Evolutionary conservation across 2,329 filamentous ascomycete genomes (phyloP).

Genomic region (Aspergillus tamarii): DNA sequence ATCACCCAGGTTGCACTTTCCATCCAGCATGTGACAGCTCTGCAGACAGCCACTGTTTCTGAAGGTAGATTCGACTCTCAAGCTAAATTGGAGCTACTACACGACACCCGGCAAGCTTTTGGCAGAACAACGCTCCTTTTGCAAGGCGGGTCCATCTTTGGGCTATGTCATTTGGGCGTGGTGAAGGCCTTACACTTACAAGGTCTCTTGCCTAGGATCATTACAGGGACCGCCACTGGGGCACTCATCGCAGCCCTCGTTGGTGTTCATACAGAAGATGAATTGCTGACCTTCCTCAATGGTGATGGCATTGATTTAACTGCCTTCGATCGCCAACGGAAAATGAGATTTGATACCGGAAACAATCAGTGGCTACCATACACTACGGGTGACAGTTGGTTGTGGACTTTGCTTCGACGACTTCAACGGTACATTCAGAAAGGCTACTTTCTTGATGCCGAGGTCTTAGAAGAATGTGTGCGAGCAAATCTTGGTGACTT

Average conservation of each 20-base stretch:
- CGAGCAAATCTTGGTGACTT: slow-evolving; percentile 83
- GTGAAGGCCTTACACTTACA: slow-evolving; percentile 83
- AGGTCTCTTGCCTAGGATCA: slow-evolving; percentile 82
- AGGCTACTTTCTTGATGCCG: slow-evolving; percentile 82
- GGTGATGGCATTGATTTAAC: slow-evolving; percentile 81
- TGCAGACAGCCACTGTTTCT: slow-evolving; percentile 61
- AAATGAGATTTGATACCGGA: slow-evolving; percentile 17
- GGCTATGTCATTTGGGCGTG: slow-evolving; percentile 85
- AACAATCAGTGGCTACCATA: slow-evolving; percentile 20
- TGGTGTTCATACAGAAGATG: slow-evolving; percentile 82
- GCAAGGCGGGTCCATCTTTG: slow-evolving; percentile 90
- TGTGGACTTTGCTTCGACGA: slow-evolving; percentile 67
- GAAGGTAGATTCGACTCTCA: slow-evolving; percentile 66
- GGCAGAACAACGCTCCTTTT: slow-evolving; percentile 83
- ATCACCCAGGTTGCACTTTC: slow-evolving; percentile 81
- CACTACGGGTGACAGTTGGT: slow-evolving; percentile 42
- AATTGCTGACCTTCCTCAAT: slow-evolving; percentile 74
- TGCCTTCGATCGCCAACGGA: slow-evolving; percentile 64
- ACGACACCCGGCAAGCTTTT: slow-evolving; percentile 86
- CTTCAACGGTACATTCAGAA: slow-evolving; percentile 70
- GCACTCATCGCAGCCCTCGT: slow-evolving; percentile 88
- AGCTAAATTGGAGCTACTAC: slow-evolving; percentile 81
- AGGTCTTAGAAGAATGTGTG: slow-evolving; percentile 80
- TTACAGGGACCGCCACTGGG: slow-evolving; percentile 87
- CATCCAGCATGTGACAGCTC: slow-evolving; percentile 72